phyloP scores from a whole-genome alignment of 2,329 filamentous ascomycete genomes.

The Colletotrichum sojae region DNA sequence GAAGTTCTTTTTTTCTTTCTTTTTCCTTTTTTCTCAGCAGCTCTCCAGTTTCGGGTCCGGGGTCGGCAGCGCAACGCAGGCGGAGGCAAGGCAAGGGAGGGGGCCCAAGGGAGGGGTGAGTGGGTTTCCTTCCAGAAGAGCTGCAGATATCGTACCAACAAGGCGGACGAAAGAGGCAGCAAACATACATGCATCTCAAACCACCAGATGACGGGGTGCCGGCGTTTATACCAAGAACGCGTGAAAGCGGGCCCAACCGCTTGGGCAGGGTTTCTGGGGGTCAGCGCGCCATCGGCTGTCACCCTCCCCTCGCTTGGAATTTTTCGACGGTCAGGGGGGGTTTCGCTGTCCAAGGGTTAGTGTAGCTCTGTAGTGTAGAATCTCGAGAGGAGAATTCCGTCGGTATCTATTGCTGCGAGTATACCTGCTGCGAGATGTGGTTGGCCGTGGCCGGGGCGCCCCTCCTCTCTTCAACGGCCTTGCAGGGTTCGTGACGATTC shows the following conservation, averaged over 20 bases:
- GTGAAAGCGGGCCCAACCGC: slow-evolving; percentile 30
- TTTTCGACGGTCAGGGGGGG: slow-evolving; percentile 20
- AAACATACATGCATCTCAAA: slow-evolving; percentile 16
- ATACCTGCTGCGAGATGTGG: not conserved
- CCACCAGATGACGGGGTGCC: slow-evolving; percentile 32
- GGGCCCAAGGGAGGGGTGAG: slow-evolving; percentile 18
- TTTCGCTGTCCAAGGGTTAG: no score
- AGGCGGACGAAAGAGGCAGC: slow-evolving; percentile 23
- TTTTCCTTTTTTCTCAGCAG: not conserved
- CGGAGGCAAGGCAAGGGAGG: slow-evolving; percentile 10
- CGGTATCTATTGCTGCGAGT: not conserved
- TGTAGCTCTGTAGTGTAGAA: no score
- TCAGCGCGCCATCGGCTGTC: slow-evolving; percentile 16
- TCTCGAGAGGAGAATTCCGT: not conserved
- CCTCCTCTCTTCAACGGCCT: not conserved
- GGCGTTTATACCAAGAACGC: slow-evolving; percentile 41
- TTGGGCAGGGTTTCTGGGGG: slow-evolving; percentile 35
- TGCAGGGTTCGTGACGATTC: slow-evolving; percentile 1
- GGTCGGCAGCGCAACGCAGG: not conserved
- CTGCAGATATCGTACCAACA: slow-evolving; percentile 35
- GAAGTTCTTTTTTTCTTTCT: slow-evolving; percentile 8
- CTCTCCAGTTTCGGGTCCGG: slow-evolving; percentile 4
- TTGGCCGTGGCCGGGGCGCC: slow-evolving; percentile 1
- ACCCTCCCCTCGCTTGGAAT: slow-evolving; percentile 20
- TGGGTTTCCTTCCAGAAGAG: slow-evolving; percentile 23